Evolutionary conservation across 2,329 filamentous ascomycete genomes (phyloP).

Genomic region (Penicillium sp.): DNA sequence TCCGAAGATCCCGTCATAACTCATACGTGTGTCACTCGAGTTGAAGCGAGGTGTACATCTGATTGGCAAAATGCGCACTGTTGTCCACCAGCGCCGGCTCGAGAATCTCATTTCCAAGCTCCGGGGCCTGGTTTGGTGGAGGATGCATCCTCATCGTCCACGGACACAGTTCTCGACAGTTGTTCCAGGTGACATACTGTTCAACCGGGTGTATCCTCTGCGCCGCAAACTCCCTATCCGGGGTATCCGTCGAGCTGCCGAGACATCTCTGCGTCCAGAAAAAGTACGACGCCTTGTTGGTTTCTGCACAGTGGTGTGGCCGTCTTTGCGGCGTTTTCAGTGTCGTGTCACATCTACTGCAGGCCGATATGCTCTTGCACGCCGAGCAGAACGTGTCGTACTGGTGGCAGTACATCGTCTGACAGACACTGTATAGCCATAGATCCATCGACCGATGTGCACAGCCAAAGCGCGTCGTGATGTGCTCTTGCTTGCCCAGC

Average conservation of each 20-base stretch:
- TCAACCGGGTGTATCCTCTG: slow-evolving; percentile 38
- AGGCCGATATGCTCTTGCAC: slow-evolving; percentile 34
- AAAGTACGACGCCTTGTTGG: slow-evolving; percentile 28
- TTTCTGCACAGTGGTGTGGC: slow-evolving; percentile 23
- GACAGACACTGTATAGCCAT: slow-evolving; percentile 38
- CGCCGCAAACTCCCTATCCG: slow-evolving; percentile 30
- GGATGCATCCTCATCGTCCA: slow-evolving; percentile 39
- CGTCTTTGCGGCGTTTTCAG: slow-evolving; percentile 34
- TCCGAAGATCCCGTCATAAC: too few species aligned
- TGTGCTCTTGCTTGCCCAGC: slow-evolving; percentile 34
- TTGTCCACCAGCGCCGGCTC: slow-evolving; percentile 25
- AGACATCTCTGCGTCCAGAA: slow-evolving; percentile 35
- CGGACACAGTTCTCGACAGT: slow-evolving; percentile 36
- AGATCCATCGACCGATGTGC: slow-evolving; percentile 37
- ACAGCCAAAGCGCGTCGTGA: slow-evolving; percentile 39
- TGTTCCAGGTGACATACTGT: slow-evolving; percentile 29
- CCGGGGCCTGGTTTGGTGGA: slow-evolving; percentile 28
- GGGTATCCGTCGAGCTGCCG: slow-evolving; percentile 23
- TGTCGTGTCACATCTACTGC: slow-evolving; percentile 30
- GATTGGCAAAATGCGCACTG: slow-evolving; percentile 27
- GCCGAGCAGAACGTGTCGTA: slow-evolving; percentile 31
- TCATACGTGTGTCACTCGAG: background rate
- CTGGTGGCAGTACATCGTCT: slow-evolving; percentile 33
- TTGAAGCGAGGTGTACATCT: slow-evolving; percentile 35
- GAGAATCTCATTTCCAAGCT: slow-evolving; percentile 31